Evolutionary conservation across 208 protist genomes (phyloP).

Genomic region (Acanthamoeba healyi): DNA sequence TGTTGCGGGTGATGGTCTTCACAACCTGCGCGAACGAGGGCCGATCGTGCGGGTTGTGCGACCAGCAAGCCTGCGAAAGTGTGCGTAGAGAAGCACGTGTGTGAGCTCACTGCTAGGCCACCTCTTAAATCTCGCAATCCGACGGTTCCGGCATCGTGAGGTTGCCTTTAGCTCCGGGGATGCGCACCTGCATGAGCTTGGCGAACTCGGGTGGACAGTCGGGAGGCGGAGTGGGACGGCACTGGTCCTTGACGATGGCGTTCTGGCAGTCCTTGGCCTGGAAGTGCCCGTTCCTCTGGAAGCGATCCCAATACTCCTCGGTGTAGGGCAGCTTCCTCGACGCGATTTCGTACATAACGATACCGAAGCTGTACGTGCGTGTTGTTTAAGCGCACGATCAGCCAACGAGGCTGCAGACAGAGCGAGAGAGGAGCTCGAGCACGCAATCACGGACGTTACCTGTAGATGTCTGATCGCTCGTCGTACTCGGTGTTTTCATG

Average conservation of each 20-base stretch:
- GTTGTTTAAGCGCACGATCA: too few relatives aligned
- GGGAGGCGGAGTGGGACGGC: neutral
- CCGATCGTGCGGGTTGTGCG: slow-evolving; percentile 18
- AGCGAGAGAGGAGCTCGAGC: neutral
- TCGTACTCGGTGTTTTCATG: slow-evolving; percentile 58
- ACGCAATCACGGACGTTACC: neutral
- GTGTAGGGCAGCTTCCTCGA: slow-evolving; percentile 32
- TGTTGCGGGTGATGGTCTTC: neutral
- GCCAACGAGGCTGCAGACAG: too few relatives aligned
- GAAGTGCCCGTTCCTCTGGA: slow-evolving; percentile 57
- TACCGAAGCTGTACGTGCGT: slow-evolving; percentile 25
- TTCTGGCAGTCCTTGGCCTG: slow-evolving; percentile 57
- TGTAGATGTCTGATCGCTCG: slow-evolving; percentile 60
- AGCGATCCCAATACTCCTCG: slow-evolving; percentile 49
- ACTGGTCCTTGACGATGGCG: slow-evolving; percentile 39
- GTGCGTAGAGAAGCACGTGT: neutral
- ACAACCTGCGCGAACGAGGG: slow-evolving; percentile 35
- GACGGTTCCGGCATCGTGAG: too few relatives aligned
- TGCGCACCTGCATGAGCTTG: slow-evolving; percentile 44
- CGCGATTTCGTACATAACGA: slow-evolving; percentile 56
- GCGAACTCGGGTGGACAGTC: slow-evolving; percentile 37
- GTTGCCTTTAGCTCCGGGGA: too few relatives aligned
- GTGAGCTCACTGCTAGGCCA: too few relatives aligned
- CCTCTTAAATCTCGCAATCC: neutral
- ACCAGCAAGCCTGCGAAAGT: slow-evolving; percentile 8